A percentile compares a stretch with the other conserved stretches of the same genome.
phyloP scores from a whole-genome alignment of 345 rosid species.

The Melaleuca alternifolia region DNA sequence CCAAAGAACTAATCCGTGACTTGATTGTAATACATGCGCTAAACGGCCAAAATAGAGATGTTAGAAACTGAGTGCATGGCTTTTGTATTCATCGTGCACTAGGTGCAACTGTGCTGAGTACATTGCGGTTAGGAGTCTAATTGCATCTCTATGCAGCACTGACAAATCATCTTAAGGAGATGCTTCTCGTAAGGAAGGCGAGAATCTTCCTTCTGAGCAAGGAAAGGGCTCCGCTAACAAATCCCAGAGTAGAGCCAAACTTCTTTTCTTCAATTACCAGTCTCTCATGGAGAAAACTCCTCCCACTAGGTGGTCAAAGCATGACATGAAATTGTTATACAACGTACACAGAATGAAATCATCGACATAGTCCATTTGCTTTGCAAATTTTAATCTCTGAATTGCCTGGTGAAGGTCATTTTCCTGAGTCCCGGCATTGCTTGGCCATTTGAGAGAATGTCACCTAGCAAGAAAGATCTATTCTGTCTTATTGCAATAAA shows the following conservation, averaged over 20 bases:
- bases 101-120: neutral
- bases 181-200: slow-evolving; percentile 40
- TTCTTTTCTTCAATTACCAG: slow-evolving; percentile 40
- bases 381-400: neutral
- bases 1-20: neutral
- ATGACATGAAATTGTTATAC: slow-evolving; percentile 64
- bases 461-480: neutral
- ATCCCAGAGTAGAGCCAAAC: slow-evolving; percentile 3
- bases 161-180: slow-evolving; percentile 17
- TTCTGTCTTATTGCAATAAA: neutral
- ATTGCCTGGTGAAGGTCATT: neutral
- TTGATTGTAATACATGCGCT: neutral
- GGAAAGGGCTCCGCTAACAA: slow-evolving; percentile 7
- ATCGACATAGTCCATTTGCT: neutral
- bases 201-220: slow-evolving; percentile 22
- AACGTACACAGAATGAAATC: slow-evolving; percentile 23
- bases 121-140: neutral
- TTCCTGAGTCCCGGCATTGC: neutral
- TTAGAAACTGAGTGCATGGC: neutral
- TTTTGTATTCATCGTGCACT: neutral
- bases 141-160: slow-evolving; percentile 41
- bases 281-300: slow-evolving; percentile 54
- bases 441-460: neutral
- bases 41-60: neutral
- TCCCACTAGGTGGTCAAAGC: slow-evolving; percentile 61